Percentiles rank a stretch among this genome's conserved stretches.
phyloP scores from a whole-genome alignment of 2,329 filamentous ascomycete species.

The Trichoderma lentiforme region DNA sequence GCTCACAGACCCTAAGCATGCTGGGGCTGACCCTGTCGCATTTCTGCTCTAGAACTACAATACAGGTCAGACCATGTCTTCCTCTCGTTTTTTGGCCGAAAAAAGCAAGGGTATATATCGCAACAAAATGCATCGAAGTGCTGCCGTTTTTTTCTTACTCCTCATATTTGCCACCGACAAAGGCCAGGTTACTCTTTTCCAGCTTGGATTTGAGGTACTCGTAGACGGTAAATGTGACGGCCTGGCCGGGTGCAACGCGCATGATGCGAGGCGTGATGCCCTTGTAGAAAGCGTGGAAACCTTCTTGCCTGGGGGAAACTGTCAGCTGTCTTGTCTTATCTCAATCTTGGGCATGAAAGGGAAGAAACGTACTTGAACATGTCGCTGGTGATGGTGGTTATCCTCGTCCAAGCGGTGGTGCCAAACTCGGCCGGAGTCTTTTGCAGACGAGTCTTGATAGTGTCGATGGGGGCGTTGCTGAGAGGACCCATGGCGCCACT shows the following conservation, averaged over 20 bases:
- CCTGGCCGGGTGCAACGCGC: slow-evolving; percentile 95
- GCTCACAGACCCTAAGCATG: background rate
- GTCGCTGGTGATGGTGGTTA: slow-evolving; percentile 71
- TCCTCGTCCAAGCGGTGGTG: slow-evolving; percentile 75
- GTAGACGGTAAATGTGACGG: slow-evolving; percentile 72
- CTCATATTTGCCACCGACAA: slow-evolving; percentile 63
- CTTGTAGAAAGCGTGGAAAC: slow-evolving; percentile 94
- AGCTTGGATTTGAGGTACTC: slow-evolving; percentile 72
- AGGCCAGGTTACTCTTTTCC: slow-evolving; percentile 60
- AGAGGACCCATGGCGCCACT: slow-evolving; percentile 93
- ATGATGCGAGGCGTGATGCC: slow-evolving; percentile 97
- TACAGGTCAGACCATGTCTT: slow-evolving; percentile 5
- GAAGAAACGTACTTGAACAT: slow-evolving; percentile 68
- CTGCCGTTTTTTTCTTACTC: slow-evolving; percentile 45
- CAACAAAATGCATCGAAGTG: slow-evolving; percentile 6
- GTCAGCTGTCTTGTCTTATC: background rate
- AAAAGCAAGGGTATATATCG: slow-evolving; percentile 11
- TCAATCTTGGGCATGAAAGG: background rate
- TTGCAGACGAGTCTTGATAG: slow-evolving; percentile 95
- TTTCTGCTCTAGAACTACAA: slow-evolving; percentile 16
- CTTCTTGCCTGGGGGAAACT: slow-evolving; percentile 67
- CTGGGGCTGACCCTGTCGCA: slow-evolving; percentile 17
- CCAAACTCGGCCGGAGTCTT: slow-evolving; percentile 81
- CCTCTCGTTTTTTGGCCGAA: background rate
- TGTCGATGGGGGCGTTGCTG: slow-evolving; percentile 96